Base-by-base conservation (phyloP, 345 rosid species). In the Ceriops tagal region DNA sequence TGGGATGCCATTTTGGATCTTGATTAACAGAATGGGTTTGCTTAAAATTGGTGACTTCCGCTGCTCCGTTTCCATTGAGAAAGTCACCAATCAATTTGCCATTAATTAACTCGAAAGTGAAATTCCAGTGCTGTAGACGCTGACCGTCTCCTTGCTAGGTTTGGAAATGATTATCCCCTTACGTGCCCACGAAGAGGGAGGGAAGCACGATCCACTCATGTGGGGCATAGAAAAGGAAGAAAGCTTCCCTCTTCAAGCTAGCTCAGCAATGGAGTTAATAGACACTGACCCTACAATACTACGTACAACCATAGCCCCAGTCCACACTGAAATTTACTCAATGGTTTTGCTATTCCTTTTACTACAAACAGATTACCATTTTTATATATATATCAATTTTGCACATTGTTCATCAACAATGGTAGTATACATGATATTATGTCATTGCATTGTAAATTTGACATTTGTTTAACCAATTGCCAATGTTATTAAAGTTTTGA, bases 151-250 rank as follows among this genome's bases (percentile, higher is more conserved):
- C 34, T 3, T 24, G 46, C 15, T 49, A 32, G 46, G 22, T 27
- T 24, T 13, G 6, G 13, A 34, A 55, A 15, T 18, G 21, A 16
- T 27, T 37, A 53, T 35, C 15, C 20, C 7, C 43, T 67, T 68
- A 11, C 77, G 53, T 74, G 71, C 35, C 66, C 27, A 64, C 19
- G 68, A 72, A 70, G 78, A 58, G 61, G 64, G 47, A 53, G 11
- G 72, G 61, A 37, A 73, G 37, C 77, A 71, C 4, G 79, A 75
- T 73, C 83, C 83, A 58, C 47, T 66, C 71, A 58, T 69, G 64
- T 24, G 57, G 68, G 71, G 27, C 32, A 30, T 27, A 66, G n/a
- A 27, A 53, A 37, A 37, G 28, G 16, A 67, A 66, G 66, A 39
- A 64, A 70, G 58, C 76, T 75, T 57, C 52, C 22, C 43, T 27